These are phyloP conservation scores for Metarhizium anisopliae DNA, from an alignment of 2,329 filamentous ascomycete species.

Conservation along the genomic window DNA sequence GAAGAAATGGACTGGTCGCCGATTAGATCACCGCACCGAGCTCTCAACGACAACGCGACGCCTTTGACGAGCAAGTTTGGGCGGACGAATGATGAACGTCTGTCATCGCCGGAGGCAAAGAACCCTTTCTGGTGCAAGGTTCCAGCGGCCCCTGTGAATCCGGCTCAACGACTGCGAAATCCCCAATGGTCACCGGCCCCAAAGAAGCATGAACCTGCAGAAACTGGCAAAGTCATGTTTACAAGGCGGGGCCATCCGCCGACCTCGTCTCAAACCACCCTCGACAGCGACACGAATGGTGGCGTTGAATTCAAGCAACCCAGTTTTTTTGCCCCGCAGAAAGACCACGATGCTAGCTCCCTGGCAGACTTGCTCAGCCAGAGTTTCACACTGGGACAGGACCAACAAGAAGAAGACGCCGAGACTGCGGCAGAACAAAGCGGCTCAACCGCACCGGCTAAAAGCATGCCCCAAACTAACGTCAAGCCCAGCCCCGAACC, in stretches of 20 bases:
- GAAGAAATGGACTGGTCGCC: slow-evolving; percentile 71
- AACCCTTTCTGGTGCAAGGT: slow-evolving; percentile 62
- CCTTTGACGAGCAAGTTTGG: slow-evolving; percentile 27
- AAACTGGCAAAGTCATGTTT: slow-evolving; percentile 42
- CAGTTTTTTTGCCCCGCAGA: slow-evolving; percentile 46
- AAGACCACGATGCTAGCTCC: slow-evolving; percentile 27
- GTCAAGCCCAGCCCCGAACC: slow-evolving; percentile 8
- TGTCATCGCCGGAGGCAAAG: slow-evolving; percentile 28
- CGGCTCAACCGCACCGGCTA: not conserved
- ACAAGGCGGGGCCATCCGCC: slow-evolving; percentile 14
- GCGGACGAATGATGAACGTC: slow-evolving; percentile 34
- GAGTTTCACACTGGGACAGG: slow-evolving; percentile 32
- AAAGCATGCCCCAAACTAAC: not conserved
- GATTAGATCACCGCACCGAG: slow-evolving; percentile 45
- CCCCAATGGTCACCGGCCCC: slow-evolving; percentile 49
- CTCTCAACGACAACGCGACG: slow-evolving; percentile 38
- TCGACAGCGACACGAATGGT: slow-evolving; percentile 8
- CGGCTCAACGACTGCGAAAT: slow-evolving; percentile 53
- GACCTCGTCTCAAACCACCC: slow-evolving; percentile 4
- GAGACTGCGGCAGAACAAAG: not conserved
- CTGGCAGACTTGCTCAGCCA: slow-evolving; percentile 35
- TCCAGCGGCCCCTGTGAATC: slow-evolving; percentile 59
- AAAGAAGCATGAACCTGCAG: slow-evolving; percentile 30
- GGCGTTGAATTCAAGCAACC: slow-evolving; percentile 47
- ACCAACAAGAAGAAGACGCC: slow-evolving; percentile 8